A percentile compares a stretch with the other conserved stretches of the same genome.
Conservation (phyloP, 768 basidiomycete species). For the Coprinellus aureogranulatus region DNA sequence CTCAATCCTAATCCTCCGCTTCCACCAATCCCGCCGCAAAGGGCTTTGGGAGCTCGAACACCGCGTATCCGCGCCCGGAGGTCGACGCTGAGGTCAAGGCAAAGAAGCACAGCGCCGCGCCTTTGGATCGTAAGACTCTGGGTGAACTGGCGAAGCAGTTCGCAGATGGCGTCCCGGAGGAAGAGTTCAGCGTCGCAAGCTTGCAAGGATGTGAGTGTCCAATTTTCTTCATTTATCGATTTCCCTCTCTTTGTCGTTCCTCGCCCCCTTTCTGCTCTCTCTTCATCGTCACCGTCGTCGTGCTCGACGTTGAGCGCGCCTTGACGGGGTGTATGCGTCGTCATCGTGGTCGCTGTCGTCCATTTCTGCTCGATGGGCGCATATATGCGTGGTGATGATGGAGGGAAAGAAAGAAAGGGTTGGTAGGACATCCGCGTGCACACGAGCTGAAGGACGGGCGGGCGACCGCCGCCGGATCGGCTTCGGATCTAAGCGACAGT, state of each 20-base stretch:
- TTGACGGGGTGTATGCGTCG: no score
- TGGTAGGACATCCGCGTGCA: not conserved
- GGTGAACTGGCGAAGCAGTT: conserved; percentile 73
- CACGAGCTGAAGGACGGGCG: not conserved
- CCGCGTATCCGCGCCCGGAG: conserved; percentile 63
- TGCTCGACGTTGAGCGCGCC: not conserved
- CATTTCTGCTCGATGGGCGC: not conserved
- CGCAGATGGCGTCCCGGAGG: conserved; percentile 78
- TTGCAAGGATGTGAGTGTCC: conserved; percentile 81
- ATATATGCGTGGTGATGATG: not conserved
- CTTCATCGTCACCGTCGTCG: not conserved
- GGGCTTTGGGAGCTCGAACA: conserved; percentile 56
- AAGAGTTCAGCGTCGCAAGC: conserved; percentile 85
- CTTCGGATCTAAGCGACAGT: conserved; percentile 1
- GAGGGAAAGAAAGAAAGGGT: conserved; percentile 2
- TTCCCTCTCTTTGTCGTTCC: not conserved
- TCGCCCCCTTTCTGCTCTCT: not conserved
- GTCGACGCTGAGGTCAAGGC: conserved; percentile 53
- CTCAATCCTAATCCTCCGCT: not conserved
- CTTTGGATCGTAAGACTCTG: conserved; percentile 63
- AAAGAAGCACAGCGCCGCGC: conserved; percentile 56
- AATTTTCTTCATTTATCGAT: conserved; percentile 14
- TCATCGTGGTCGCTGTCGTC: no score
- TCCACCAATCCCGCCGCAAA: not conserved
- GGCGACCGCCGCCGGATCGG: not conserved